Conservation (phyloP, 2,329 filamentous ascomycete genomes). For the Alternaria sp. region DNA sequence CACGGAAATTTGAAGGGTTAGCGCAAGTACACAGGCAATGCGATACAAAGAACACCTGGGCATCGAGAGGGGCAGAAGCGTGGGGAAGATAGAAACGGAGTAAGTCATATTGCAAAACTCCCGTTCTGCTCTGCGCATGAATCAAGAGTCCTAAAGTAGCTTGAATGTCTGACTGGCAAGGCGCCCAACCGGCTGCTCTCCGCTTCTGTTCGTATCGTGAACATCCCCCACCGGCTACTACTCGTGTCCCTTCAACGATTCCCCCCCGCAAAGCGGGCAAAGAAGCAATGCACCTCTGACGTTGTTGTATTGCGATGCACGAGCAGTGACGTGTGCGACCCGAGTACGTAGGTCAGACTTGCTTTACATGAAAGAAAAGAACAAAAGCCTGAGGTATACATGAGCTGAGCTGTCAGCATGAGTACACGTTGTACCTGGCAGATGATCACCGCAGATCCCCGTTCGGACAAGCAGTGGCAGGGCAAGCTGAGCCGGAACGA, state of each 20-base stretch:
- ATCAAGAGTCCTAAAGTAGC: not conserved
- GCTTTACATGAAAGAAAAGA: not conserved
- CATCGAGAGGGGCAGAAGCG: not conserved
- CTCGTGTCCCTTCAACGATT: not conserved
- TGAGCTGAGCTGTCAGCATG: constrained; percentile 1
- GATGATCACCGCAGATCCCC: constrained; percentile 26
- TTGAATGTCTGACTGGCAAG: not conserved
- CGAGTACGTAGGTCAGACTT: not conserved
- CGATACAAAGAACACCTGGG: not conserved
- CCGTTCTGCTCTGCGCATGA: not conserved
- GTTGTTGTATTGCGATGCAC: not conserved
- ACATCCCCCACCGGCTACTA: not conserved
- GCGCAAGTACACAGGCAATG: not conserved
- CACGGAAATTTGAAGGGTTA: constrained; percentile 10
- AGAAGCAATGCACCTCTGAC: not conserved
- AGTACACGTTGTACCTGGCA: constrained; percentile 29
- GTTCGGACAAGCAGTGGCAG: constrained; percentile 13
- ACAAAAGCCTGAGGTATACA: not conserved
- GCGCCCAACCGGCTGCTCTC: constrained; percentile 1
- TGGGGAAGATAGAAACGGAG: not conserved
- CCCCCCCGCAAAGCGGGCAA: not conserved
- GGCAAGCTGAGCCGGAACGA: constrained; percentile 14
- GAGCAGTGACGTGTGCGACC: not conserved
- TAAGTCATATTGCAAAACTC: not conserved
- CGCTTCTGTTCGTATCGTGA: not conserved